Conservation (phyloP, 2,329 filamentous ascomycete species). For the Clarireedia hainanense region DNA sequence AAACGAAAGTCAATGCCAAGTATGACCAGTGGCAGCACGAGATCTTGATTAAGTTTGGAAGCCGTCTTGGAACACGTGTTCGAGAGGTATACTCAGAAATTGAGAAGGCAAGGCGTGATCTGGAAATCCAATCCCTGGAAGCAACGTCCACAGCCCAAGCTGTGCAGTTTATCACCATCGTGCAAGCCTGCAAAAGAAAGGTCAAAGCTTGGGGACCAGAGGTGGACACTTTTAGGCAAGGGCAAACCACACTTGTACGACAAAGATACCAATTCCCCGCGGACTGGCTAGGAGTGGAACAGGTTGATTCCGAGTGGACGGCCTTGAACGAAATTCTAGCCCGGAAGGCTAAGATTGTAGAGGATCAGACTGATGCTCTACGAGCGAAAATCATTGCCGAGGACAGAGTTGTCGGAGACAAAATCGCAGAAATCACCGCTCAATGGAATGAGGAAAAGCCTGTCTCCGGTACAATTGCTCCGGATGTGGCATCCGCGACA, state of each 20-base stretch:
- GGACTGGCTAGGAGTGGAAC: slow-evolving; percentile 93
- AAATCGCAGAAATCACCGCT: slow-evolving; percentile 73
- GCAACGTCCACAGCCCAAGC: slow-evolving; percentile 93
- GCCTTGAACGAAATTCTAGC: slow-evolving; percentile 85
- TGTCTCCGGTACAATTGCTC: slow-evolving; percentile 87
- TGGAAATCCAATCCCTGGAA: slow-evolving; percentile 88
- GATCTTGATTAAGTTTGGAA: slow-evolving; percentile 86
- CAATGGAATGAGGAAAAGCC: slow-evolving; percentile 98
- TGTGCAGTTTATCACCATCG: slow-evolving; percentile 96
- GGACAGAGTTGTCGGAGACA: slow-evolving; percentile 82
- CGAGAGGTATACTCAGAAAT: slow-evolving; percentile 88
- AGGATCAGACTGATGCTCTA: slow-evolving; percentile 91
- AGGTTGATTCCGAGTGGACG: slow-evolving; percentile 94
- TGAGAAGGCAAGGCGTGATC: slow-evolving; percentile 78
- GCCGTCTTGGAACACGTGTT: slow-evolving; percentile 81
- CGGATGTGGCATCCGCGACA: slow-evolving; percentile 77
- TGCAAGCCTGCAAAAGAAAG: slow-evolving; percentile 91
- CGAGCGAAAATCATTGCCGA: slow-evolving; percentile 92
- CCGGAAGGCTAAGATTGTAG: slow-evolving; percentile 89
- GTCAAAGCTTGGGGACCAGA: slow-evolving; percentile 93
- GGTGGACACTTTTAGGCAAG: slow-evolving; percentile 91
- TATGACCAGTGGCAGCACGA: slow-evolving; percentile 99
- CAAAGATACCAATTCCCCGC: slow-evolving; percentile 89
- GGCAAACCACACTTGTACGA: slow-evolving; percentile 82
- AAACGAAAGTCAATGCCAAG: slow-evolving; percentile 97